These are phyloP conservation scores for Ambrosia artemisiifolia DNA, from an alignment of 129 eudicot species.

Conservation along the genomic window DNA sequence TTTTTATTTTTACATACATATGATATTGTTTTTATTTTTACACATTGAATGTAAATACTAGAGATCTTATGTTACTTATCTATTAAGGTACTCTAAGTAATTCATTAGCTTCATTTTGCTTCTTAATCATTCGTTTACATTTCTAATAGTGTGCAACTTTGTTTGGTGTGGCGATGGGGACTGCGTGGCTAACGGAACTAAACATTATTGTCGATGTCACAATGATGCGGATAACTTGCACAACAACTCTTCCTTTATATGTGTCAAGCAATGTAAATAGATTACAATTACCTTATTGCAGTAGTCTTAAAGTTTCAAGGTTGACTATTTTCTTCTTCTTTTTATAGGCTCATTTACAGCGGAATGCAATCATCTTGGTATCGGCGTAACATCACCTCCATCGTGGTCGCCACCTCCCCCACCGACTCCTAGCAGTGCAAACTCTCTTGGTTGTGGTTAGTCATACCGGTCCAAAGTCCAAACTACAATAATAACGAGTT, in stretches of 20 bases:
- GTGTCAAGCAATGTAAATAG: slow-evolving; percentile 17
- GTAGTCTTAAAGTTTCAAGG: neutral
- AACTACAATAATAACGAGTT: neutral
- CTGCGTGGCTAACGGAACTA: slow-evolving; percentile 18
- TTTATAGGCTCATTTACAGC: slow-evolving; percentile 24
- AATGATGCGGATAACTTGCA: slow-evolving; percentile 17
- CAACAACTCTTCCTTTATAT: slow-evolving; percentile 5
- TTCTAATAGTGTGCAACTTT: slow-evolving; percentile 22
- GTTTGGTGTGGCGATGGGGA: slow-evolving; percentile 37
- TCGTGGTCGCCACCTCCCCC: neutral
- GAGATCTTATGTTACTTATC: no score
- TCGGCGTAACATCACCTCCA: neutral
- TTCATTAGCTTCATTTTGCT: neutral
- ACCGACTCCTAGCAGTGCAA: neutral
- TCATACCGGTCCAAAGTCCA: neutral
- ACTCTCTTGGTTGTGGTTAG: neutral
- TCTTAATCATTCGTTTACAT: neutral
- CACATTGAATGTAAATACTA: no score
- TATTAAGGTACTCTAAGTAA: no score
- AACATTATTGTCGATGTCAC: slow-evolving; percentile 20
- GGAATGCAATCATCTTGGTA: slow-evolving; percentile 27
- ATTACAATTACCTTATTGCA: neutral
- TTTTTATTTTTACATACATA: no score
- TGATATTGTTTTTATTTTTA: no score
- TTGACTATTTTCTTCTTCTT: neutral